phyloP scores from a whole-genome alignment of 129 eudicot genomes.

The Cynara cardunculus region DNA sequence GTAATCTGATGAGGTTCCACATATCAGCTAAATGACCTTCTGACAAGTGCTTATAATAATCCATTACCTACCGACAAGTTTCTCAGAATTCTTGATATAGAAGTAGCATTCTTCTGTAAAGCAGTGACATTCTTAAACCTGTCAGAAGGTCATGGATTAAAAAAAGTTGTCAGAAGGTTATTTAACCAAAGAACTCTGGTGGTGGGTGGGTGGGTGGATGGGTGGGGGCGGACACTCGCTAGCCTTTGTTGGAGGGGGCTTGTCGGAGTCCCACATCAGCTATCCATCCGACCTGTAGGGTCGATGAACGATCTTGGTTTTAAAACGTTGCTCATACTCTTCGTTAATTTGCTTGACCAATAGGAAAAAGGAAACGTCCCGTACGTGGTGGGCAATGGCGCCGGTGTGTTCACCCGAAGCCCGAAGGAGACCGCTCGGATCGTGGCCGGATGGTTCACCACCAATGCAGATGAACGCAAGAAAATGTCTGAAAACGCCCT shows the following conservation, averaged over 20 bases:
- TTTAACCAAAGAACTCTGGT: neutral
- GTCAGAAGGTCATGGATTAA: too few species aligned
- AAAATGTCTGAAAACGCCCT: conserved; percentile 81
- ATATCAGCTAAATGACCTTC: too few species aligned
- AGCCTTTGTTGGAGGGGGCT: too few species aligned
- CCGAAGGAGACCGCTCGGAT: conserved; percentile 69
- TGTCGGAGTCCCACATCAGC: neutral
- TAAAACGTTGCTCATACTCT: neutral
- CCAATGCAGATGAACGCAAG: conserved; percentile 59
- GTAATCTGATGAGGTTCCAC: neutral
- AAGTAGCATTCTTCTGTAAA: too few species aligned
- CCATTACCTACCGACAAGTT: too few species aligned
- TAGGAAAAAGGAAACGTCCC: conserved; percentile 98
- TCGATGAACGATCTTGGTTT: neutral
- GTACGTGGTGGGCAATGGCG: conserved; percentile 87
- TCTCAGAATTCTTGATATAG: too few species aligned
- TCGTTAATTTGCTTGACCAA: neutral
- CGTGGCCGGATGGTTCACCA: conserved; percentile 96
- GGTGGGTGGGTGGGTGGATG: too few species aligned
- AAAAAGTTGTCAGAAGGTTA: neutral
- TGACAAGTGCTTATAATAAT: too few species aligned
- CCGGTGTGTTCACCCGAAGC: conserved; percentile 84
- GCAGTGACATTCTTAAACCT: too few species aligned
- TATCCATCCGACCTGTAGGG: neutral
- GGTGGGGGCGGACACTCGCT: too few species aligned